Evolutionary conservation across 306 rosid genomes (phyloP).

Genomic region (Urtica urens): DNA sequence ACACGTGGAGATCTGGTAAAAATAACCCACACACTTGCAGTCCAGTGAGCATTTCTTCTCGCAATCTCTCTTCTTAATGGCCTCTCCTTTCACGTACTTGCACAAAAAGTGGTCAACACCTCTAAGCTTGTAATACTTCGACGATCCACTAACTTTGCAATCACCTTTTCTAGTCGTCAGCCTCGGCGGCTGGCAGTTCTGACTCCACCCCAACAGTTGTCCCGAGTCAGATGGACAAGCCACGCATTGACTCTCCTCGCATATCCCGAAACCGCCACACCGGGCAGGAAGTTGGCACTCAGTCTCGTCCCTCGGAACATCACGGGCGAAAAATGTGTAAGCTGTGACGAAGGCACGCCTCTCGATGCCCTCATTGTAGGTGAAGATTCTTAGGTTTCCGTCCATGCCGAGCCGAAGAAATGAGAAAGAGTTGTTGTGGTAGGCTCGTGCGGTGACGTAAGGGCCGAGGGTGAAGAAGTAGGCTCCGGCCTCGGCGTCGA

Average conservation of each 20-base stretch:
- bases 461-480: conserved; percentile 16
- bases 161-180: conserved; percentile 32
- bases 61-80: conserved; percentile 27
- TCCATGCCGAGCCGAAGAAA: conserved; percentile 51
- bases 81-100: conserved; percentile 32
- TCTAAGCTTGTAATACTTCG: conserved; percentile 41
- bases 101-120: conserved; percentile 61
- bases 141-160: conserved; percentile 31
- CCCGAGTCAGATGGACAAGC: conserved; percentile 50
- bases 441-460: conserved; percentile 24
- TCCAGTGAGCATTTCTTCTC: conserved; percentile 37
- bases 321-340: conserved; percentile 29
- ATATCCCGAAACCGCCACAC: conserved; percentile 40
- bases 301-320: conserved; percentile 10
- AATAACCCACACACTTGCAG: conserved; percentile 49
- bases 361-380: conserved; percentile 34
- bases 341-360: conserved; percentile 35
- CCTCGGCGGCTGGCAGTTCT: conserved; percentile 28
- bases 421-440: conserved; percentile 33
- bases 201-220: conserved; percentile 49
- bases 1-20: conserved; percentile 44
- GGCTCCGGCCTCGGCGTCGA: conserved; percentile 6
- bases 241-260: conserved; percentile 54
- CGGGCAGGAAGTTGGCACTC: conserved; percentile 52
- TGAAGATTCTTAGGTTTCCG: conserved; percentile 35